Conservation (phyloP, 192 early-diverging fungal species). For the Gamsiella multidivaricata region DNA sequence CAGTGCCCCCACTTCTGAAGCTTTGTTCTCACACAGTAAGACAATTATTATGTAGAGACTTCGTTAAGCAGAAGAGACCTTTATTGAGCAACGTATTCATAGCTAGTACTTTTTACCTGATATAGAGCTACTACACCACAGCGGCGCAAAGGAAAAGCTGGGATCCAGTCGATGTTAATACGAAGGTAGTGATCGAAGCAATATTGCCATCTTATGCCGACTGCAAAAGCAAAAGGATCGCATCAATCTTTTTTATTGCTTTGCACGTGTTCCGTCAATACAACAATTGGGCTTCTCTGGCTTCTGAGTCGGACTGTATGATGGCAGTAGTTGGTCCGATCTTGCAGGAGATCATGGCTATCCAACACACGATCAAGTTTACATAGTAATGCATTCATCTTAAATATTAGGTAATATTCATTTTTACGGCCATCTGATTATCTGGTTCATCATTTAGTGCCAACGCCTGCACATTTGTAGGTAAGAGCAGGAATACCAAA, state of each 20-base stretch:
- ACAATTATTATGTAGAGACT: too few species aligned
- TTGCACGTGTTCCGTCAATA: conserved; percentile 27
- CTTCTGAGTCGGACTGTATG: conserved; percentile 26
- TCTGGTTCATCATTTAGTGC: conserved; percentile 4
- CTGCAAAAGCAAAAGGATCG: conserved; percentile 31
- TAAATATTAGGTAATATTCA: not conserved
- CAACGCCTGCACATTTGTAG: conserved; percentile 14
- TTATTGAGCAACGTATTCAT: too few species aligned
- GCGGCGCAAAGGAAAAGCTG: conserved; percentile 11
- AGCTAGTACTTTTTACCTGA: too few species aligned
- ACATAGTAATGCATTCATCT: conserved; percentile 11
- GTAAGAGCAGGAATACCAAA: conserved; percentile 8
- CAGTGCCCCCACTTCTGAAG: too few species aligned
- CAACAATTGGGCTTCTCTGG: conserved; percentile 10
- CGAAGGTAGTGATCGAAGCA: conserved; percentile 17
- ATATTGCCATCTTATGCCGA: conserved; percentile 22
- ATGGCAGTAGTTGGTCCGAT: conserved; percentile 29
- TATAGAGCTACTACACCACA: too few species aligned
- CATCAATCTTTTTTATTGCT: conserved; percentile 19
- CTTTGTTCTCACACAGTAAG: too few species aligned
- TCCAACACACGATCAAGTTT: conserved; percentile 34
- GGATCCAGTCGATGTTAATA: conserved; percentile 4
- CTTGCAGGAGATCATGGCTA: conserved; percentile 24
- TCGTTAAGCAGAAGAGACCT: too few species aligned
- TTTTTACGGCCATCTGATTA: not conserved